phyloP scores from a whole-genome alignment of 495 filamentous ascomycete species.

The Niebla homalea region DNA sequence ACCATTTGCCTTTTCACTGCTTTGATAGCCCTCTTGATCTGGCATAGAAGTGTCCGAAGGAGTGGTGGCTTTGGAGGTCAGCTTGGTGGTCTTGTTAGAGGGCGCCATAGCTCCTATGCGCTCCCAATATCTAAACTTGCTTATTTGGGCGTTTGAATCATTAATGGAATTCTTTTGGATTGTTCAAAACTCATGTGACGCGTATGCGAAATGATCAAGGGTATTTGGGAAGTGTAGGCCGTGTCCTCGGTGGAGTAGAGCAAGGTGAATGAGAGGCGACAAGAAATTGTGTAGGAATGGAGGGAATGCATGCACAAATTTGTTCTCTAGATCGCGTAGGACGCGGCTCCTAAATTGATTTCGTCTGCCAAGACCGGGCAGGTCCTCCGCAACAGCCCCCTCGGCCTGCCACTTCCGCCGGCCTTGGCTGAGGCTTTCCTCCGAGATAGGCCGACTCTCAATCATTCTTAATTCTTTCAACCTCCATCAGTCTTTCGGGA shows the following conservation, averaged over 20 bases:
- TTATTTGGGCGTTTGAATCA: not conserved
- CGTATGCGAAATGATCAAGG: not conserved
- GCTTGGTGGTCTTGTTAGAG: slow-evolving; percentile 31
- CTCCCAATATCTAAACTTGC: not conserved
- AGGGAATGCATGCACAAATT: not conserved
- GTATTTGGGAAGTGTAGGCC: slow-evolving; percentile 2
- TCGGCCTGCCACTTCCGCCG: too few relatives aligned
- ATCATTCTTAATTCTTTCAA: too few relatives aligned
- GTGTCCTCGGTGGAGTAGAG: slow-evolving; percentile 1
- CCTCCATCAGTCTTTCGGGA: too few relatives aligned
- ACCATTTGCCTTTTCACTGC: slow-evolving; percentile 31
- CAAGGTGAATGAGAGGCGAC: not conserved
- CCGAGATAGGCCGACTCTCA: too few relatives aligned
- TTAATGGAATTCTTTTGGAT: slow-evolving; percentile 8
- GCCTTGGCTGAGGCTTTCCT: too few relatives aligned
- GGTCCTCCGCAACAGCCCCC: too few relatives aligned
- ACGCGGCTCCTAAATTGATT: slow-evolving; percentile 1
- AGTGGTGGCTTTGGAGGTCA: slow-evolving; percentile 34
- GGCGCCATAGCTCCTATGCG: slow-evolving; percentile 42
- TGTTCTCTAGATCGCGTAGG: not conserved
- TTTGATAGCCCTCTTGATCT: slow-evolving; percentile 44
- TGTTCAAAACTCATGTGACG: not conserved
- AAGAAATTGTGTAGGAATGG: not conserved
- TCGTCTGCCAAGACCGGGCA: not conserved
- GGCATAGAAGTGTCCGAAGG: slow-evolving; percentile 43